Evolutionary conservation across 73 alveolate species (phyloP).

Genomic region (Paramecium sonneborni): DNA sequence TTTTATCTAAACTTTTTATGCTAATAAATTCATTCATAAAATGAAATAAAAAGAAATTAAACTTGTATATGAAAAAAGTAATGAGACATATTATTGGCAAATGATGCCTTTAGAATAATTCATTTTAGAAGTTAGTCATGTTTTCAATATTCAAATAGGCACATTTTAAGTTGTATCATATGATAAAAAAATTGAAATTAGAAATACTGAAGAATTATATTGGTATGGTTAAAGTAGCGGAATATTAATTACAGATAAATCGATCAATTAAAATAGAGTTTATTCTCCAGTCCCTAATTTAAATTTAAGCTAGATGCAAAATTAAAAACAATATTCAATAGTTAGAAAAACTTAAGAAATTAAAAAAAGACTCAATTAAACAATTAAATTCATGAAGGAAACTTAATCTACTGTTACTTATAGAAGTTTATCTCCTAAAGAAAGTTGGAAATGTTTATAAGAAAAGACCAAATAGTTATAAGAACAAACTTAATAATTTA

Average conservation of each 20-base stretch:
- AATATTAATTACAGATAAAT: not conserved
- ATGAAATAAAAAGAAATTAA: not conserved
- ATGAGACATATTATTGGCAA: not conserved
- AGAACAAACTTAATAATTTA: not conserved
- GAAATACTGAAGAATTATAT: conserved; percentile 21
- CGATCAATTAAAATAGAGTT: not conserved
- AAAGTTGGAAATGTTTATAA: not conserved
- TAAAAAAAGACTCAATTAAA: not conserved
- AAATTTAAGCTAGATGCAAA: not conserved
- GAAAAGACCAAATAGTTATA: not conserved
- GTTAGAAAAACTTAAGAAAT: not conserved
- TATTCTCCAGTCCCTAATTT: not conserved
- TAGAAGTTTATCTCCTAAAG: conserved; percentile 13
- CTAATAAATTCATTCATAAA: not conserved
- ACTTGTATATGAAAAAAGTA: not conserved
- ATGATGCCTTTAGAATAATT: not conserved
- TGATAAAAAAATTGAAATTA: conserved; percentile 1
- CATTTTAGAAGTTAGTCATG: not conserved
- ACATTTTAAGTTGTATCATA: not conserved
- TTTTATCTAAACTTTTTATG: not conserved
- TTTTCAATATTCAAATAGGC: not conserved
- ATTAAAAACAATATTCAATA: conserved; percentile 10
- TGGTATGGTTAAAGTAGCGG: conserved; percentile 10
- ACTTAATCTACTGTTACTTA: not conserved
- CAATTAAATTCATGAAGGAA: not conserved